These are phyloP conservation scores for Parathielavia hyrcaniae DNA, from an alignment of 495 filamentous ascomycete genomes.

Conservation along the genomic window DNA sequence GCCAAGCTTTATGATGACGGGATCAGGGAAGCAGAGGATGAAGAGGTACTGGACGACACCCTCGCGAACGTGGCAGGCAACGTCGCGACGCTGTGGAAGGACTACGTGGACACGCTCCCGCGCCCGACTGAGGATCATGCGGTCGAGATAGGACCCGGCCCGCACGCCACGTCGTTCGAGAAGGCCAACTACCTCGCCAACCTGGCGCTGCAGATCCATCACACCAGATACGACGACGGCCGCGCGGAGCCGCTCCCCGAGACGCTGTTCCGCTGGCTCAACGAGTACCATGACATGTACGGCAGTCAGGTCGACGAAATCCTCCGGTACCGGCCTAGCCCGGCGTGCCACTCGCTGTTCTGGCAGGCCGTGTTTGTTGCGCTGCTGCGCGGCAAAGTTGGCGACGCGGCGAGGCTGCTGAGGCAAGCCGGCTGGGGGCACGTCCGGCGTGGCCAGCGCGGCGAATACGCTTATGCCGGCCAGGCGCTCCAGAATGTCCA, in stretches of 20 bases:
- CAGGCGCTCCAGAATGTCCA: conserved; percentile 65
- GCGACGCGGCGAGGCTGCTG: conserved; percentile 55
- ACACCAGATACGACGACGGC: conserved; percentile 51
- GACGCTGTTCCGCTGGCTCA: conserved; percentile 72
- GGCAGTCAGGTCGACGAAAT: conserved; percentile 54
- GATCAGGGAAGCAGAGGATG: conserved; percentile 46
- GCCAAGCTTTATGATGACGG: conserved; percentile 52
- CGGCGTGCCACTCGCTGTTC: conserved; percentile 64
- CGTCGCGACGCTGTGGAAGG: conserved; percentile 55
- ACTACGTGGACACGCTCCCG: conserved; percentile 42
- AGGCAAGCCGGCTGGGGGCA: conserved; percentile 67
- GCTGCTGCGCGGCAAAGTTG: conserved; percentile 64
- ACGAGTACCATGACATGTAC: conserved; percentile 59
- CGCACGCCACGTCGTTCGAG: conserved; percentile 50
- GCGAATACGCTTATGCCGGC: conserved; percentile 61
- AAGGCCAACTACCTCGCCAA: conserved; percentile 70
- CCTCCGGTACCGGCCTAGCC: conserved; percentile 56
- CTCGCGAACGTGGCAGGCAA: conserved; percentile 51
- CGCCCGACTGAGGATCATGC: conserved; percentile 47
- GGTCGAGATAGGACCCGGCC: conserved; percentile 57
- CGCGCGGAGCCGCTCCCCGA: conserved; percentile 54
- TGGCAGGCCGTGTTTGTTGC: conserved; percentile 69
- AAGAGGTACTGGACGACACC: conserved; percentile 48
- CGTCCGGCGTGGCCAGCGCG: conserved; percentile 46
- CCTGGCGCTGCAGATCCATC: conserved; percentile 66